These are phyloP conservation scores for Ustilago hordei DNA, from an alignment of 1,284 basidiomycete species.

Conservation along the genomic window DNA sequence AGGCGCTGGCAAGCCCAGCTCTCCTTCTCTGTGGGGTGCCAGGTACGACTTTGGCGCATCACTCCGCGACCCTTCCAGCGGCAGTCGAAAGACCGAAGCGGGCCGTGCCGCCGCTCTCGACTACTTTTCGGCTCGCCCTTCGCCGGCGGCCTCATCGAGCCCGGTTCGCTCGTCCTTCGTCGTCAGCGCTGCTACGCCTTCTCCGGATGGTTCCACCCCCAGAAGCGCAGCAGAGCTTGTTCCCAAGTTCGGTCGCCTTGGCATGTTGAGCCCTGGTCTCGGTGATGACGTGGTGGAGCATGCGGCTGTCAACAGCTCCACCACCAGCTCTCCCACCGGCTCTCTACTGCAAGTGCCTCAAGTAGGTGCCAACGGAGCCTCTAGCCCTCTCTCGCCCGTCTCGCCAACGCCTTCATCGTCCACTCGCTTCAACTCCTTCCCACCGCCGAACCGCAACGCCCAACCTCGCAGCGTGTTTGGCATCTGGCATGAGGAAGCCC, in stretches of 20 bases:
- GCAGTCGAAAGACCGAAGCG: constrained; percentile 58
- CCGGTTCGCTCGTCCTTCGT: constrained; percentile 41
- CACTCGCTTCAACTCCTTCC: constrained; percentile 55
- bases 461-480: constrained; percentile 31
- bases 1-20: constrained; percentile 64
- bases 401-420: constrained; percentile 16
- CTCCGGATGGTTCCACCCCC: constrained; percentile 48
- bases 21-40: constrained; percentile 58
- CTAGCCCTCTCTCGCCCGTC: constrained; percentile 10
- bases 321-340: constrained; percentile 38
- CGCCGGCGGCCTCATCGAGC: constrained; percentile 21
- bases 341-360: constrained; percentile 46
- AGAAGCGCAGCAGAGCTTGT: constrained; percentile 36
- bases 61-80: constrained; percentile 70
- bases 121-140: constrained; percentile 61
- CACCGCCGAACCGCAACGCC: constrained; percentile 46
- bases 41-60: constrained; percentile 73
- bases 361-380: not conserved
- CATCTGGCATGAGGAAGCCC: constrained; percentile 36
- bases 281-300: constrained; percentile 57
- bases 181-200: constrained; percentile 51
- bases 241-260: constrained; percentile 52
- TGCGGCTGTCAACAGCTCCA: constrained; percentile 30
- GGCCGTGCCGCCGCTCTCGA: constrained; percentile 62
- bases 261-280: constrained; percentile 63